Percentiles rank a stretch among this genome's conserved stretches.
Evolutionary conservation across 2,329 filamentous ascomycete genomes (phyloP).

Genomic region (Elsinoe batatas): DNA sequence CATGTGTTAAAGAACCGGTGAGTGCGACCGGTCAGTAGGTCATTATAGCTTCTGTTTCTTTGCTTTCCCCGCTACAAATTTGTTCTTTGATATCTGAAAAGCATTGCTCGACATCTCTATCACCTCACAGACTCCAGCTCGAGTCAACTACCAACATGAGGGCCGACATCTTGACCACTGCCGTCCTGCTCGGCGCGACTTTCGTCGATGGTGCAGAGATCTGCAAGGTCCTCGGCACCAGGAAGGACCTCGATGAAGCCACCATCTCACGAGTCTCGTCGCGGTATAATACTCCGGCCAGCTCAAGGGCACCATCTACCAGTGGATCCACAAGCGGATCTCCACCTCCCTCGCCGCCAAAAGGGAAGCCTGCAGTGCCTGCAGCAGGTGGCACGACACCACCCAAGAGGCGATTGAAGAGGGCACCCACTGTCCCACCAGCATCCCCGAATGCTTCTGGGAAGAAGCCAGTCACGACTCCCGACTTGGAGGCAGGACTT

Average conservation of each 20-base stretch:
- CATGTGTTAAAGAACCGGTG: neutral
- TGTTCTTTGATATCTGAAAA: neutral
- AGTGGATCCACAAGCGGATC: neutral
- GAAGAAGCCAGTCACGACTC: neutral
- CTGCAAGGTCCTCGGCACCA: neutral
- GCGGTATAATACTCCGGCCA: neutral
- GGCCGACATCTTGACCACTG: neutral
- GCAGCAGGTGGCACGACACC: neutral
- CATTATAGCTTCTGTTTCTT: neutral
- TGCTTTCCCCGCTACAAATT: neutral
- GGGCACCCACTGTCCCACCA: neutral
- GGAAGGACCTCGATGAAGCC: neutral
- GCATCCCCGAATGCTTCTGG: neutral
- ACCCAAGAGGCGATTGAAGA: neutral
- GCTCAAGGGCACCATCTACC: neutral
- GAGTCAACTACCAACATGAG: neutral
- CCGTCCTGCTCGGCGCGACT: neutral
- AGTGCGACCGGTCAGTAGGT: neutral
- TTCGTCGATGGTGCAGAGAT: neutral
- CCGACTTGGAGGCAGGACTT: neutral
- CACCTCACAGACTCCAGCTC: too few species aligned
- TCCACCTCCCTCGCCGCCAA: neutral
- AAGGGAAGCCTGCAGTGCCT: neutral
- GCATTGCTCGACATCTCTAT: neutral
- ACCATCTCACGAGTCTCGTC: neutral